Conservation (phyloP, 2,329 filamentous ascomycete genomes). For the Ophiostoma sp. region DNA sequence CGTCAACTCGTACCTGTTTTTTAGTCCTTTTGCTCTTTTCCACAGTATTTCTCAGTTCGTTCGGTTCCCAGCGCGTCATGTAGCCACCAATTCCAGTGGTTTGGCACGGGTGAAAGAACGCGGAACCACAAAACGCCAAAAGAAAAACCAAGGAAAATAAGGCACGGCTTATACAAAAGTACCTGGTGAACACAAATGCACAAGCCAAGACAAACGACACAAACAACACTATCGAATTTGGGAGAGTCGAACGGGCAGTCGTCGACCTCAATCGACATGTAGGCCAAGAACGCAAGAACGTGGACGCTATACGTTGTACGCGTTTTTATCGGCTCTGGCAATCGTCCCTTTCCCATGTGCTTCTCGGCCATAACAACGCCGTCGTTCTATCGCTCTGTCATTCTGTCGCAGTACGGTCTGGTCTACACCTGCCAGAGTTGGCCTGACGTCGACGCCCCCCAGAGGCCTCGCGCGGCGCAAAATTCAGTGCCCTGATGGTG, state of each 20-base stretch:
- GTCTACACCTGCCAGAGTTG: background rate
- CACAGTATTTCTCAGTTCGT: background rate
- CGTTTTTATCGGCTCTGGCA: background rate
- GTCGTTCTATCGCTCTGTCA: background rate
- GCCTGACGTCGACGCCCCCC: background rate
- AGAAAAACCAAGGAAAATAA: background rate
- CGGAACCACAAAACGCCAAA: background rate
- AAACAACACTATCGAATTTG: background rate
- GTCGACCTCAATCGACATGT: background rate
- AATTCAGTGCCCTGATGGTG: background rate
- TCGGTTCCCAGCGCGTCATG: background rate
- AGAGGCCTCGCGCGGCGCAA: background rate
- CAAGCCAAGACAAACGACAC: background rate
- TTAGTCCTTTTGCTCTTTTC: background rate
- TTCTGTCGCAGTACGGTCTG: background rate
- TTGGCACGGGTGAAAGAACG: background rate
- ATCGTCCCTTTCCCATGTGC: background rate
- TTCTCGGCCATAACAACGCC: background rate
- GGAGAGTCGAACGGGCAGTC: too few species aligned
- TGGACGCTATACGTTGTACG: background rate
- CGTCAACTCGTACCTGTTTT: background rate
- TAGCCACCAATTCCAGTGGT: background rate
- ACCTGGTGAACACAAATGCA: background rate
- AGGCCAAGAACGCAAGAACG: background rate
- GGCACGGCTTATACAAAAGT: background rate